Evolutionary conservation across 345 rosid genomes (phyloP), one percentile per base, ranked within the genome.

Genomic region (Kandelia obovata): DNA sequence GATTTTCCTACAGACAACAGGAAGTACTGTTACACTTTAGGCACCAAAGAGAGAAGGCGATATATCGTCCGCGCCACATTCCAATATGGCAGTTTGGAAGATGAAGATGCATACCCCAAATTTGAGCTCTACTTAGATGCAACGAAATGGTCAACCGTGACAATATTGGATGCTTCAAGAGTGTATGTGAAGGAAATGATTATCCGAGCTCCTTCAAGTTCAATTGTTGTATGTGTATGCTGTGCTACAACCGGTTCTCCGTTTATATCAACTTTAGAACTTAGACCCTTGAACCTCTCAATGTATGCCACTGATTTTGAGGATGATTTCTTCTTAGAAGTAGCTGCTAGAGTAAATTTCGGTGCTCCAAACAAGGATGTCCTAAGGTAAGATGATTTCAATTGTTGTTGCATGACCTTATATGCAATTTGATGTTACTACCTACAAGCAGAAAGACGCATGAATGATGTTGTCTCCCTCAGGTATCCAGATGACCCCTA

Each of bases 401-500:
- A 11, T 15, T 39, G 16, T 39, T 39, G 46, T 4, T 39, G 15
- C 46, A 11, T 10, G 46, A 39, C 46, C 46, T 39, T 53, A 64
- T 20, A 56, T 46, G 63, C 34, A 46, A 21, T 68, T 16, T 52
- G 7, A 65, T 52, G 8, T 5, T 7, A 53, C 30, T 11, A 34
- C 37, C 17, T 35, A 0, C 7, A 17, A 19, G 25, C 19, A 35
- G 16, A 32, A 6, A 37, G 57, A 56, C 43, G 55, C 47, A 0
- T 13, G 67, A 7, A n/a, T 47, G 51, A 39, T 25, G 46, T 19
- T 70, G 65, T 73, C 1, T 61, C 47, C 77, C 73, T 69, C 83
- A 96, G 98, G 94, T 96, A 92, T 73, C 99, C 98, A 0, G 98
- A 96, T 82, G 99, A 96, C 79, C 97, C 98, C 2, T 96, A 92